Evolutionary conservation across 768 basidiomycete genomes (phyloP).

Genomic region (Hypsizygus marmoreus): DNA sequence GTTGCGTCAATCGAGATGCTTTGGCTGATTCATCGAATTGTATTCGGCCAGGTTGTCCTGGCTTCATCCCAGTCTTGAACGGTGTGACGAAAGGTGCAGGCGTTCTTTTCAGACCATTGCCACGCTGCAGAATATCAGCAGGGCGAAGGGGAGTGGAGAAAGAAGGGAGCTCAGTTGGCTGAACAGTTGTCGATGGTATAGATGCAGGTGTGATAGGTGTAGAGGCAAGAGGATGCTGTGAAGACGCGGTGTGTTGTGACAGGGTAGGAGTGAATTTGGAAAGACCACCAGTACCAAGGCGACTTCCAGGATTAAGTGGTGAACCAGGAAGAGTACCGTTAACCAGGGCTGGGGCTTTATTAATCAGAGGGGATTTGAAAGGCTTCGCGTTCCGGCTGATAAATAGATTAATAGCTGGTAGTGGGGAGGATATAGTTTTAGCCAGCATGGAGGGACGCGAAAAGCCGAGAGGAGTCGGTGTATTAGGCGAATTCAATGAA

Average conservation of each 20-base stretch:
- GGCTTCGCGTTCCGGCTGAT: constrained; percentile 31
- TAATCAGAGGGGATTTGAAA: constrained; percentile 50
- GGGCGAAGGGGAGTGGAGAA: constrained; percentile 14
- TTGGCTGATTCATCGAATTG: constrained; percentile 26
- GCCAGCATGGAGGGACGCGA: constrained; percentile 19
- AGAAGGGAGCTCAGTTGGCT: constrained; percentile 4
- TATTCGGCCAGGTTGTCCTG: constrained; percentile 40
- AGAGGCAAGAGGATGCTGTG: constrained; percentile 37
- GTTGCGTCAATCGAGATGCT: constrained; percentile 11
- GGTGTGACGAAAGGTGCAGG: constrained; percentile 59
- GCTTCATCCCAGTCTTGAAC: constrained; percentile 57
- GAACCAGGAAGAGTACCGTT: constrained; percentile 19
- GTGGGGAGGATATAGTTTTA: constrained; percentile 12
- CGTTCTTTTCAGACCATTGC: constrained; percentile 19
- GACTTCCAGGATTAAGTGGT: constrained; percentile 30
- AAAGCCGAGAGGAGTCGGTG: constrained; percentile 39
- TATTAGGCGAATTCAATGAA: constrained; percentile 36
- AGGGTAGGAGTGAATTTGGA: too few relatives aligned
- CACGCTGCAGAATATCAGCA: constrained; percentile 6
- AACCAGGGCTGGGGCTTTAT: constrained; percentile 12
- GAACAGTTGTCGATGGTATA: constrained; percentile 8
- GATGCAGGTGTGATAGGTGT: constrained; percentile 22
- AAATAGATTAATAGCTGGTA: constrained; percentile 9
- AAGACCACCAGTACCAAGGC: constrained; percentile 4
- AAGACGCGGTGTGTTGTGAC: constrained; percentile 32